A percentile compares a stretch with the other conserved stretches of the same genome.
phyloP scores from a whole-genome alignment of 1,284 basidiomycete genomes.

The Cystobasidiaceae sp. region DNA sequence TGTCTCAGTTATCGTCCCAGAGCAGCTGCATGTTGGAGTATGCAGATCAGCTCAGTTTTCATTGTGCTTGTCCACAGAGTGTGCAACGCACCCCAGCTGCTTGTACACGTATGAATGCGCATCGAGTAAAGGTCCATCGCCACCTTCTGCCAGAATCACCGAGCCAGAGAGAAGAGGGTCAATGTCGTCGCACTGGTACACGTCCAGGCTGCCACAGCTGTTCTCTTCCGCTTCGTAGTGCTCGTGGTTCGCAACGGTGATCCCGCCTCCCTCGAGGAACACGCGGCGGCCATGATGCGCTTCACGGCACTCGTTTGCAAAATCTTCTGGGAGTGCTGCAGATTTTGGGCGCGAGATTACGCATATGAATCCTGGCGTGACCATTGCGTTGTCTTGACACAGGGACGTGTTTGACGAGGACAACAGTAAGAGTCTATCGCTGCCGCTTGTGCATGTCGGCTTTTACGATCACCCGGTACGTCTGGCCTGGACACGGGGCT shows the following conservation, averaged over 20 bases:
- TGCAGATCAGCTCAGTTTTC: too few relatives aligned
- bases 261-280: constrained; percentile 2
- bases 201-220: neutral
- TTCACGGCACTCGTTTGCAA: constrained; percentile 10
- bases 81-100: neutral
- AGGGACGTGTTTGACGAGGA: too few relatives aligned
- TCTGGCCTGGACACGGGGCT: too few relatives aligned
- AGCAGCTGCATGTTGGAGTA: too few relatives aligned
- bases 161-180: constrained; percentile 1
- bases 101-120: constrained; percentile 20
- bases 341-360: neutral
- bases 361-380: constrained; percentile 1
- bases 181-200: constrained; percentile 22
- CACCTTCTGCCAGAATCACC: constrained; percentile 13
- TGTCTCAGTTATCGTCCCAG: too few relatives aligned
- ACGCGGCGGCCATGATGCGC: constrained; percentile 9
- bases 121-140: constrained; percentile 10
- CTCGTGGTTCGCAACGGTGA: constrained; percentile 7
- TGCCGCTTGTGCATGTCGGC: too few relatives aligned
- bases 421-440: too few relatives aligned
- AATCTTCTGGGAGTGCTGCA: neutral
- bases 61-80: too few relatives aligned
- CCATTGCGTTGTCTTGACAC: too few relatives aligned
- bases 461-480: too few relatives aligned
- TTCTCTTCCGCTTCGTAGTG: constrained; percentile 4